These are phyloP conservation scores for Tetradesmus obliquus DNA, from an alignment of 139 green algal genomes.

Conservation along the genomic window DNA sequence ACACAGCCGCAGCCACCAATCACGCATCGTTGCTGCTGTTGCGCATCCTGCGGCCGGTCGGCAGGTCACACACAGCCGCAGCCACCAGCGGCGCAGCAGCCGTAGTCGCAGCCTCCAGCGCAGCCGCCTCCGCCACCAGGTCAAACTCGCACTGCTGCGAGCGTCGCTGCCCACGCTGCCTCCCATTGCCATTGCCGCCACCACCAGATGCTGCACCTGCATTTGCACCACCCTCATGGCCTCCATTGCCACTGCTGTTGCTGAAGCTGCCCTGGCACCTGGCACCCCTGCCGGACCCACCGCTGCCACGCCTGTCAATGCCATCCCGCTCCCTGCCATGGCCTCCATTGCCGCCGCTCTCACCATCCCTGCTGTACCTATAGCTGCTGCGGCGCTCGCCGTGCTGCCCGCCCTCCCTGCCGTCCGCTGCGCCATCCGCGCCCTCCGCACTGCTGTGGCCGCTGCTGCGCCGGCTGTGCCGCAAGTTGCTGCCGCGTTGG, in stretches of 20 bases:
- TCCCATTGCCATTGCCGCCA: background rate
- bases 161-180: background rate
- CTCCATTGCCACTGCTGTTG: background rate
- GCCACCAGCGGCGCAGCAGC: constrained; percentile 38
- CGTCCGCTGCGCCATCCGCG: background rate
- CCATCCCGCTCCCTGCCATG: background rate
- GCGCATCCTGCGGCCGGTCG: background rate
- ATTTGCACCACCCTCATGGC: background rate
- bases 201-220: background rate
- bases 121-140: constrained; percentile 25
- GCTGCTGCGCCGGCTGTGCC: constrained; percentile 14
- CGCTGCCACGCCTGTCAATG: background rate
- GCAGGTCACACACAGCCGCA: constrained; percentile 43
- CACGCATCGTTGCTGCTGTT: constrained; percentile 15
- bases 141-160: constrained; percentile 18
- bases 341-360: background rate
- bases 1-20: background rate
- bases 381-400: background rate
- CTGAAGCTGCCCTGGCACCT: background rate
- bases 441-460: background rate
- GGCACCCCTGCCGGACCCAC: background rate
- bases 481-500: constrained; percentile 19
- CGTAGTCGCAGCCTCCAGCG: constrained; percentile 34
- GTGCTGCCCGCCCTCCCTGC: background rate
- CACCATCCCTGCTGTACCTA: background rate